Percentiles rank a stretch among this genome's conserved stretches.
Evolutionary conservation across 257 asterid species (phyloP).

Genomic region (Solanum clarkiae): DNA sequence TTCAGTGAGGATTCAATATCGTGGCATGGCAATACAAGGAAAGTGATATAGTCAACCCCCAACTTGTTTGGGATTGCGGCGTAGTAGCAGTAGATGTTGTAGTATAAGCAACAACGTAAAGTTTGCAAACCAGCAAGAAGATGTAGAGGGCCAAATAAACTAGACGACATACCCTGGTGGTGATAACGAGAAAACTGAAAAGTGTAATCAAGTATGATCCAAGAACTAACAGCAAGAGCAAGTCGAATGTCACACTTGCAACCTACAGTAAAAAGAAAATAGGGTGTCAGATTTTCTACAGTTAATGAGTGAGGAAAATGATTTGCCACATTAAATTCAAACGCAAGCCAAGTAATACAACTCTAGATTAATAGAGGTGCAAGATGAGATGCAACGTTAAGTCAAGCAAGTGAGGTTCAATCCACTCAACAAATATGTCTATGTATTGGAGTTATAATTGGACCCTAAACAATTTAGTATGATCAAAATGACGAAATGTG

Average conservation of each 20-base stretch:
- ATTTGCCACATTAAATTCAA: neutral
- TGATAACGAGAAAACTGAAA: slow-evolving; percentile 65
- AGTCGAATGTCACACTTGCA: slow-evolving; percentile 82
- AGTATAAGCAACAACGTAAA: neutral
- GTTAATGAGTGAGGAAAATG: neutral
- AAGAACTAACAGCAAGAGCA: slow-evolving; percentile 71
- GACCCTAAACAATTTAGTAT: neutral
- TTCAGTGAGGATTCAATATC: neutral
- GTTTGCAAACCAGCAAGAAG: neutral
- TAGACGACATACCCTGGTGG: slow-evolving; percentile 57
- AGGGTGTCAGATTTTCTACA: neutral
- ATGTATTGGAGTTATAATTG: neutral
- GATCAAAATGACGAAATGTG: neutral
- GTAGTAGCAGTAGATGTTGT: neutral
- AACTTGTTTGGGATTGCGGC: neutral
- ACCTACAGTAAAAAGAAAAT: slow-evolving; percentile 38
- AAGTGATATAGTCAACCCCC: neutral
- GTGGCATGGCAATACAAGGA: no score
- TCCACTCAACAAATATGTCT: neutral
- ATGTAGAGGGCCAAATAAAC: neutral
- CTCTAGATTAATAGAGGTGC: neutral
- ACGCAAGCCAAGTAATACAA: neutral
- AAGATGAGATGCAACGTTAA: neutral
- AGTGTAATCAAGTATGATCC: slow-evolving; percentile 84
- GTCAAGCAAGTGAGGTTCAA: neutral